Conservation (phyloP, 1,139 yeast species). For the Pneumocystis carinii region DNA sequence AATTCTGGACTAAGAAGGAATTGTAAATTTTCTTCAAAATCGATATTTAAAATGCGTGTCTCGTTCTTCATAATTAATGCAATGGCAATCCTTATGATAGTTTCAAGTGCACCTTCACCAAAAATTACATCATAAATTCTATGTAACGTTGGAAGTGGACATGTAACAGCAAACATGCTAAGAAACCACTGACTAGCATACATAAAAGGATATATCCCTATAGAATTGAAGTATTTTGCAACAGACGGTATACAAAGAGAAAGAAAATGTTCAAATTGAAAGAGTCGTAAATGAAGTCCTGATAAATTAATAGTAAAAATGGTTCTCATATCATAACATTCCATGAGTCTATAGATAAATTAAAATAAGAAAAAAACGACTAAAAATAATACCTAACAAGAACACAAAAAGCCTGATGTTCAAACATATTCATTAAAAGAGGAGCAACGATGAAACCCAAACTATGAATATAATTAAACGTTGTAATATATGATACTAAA, state of each 20-base stretch:
- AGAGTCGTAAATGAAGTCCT: slow-evolving; percentile 40
- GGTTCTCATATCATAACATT: slow-evolving; percentile 43
- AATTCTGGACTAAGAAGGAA: slow-evolving; percentile 43
- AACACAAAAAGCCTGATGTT: slow-evolving; percentile 38
- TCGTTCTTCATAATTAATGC: slow-evolving; percentile 41
- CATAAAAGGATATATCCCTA: slow-evolving; percentile 22
- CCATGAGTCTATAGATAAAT: slow-evolving; percentile 32
- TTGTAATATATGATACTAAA: not conserved
- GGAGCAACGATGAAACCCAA: slow-evolving; percentile 53
- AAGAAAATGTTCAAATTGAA: slow-evolving; percentile 38
- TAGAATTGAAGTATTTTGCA: slow-evolving; percentile 30
- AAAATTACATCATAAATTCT: slow-evolving; percentile 41
- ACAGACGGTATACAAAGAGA: slow-evolving; percentile 31
- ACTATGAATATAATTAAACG: not conserved
- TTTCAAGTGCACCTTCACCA: slow-evolving; percentile 52
- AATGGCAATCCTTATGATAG: slow-evolving; percentile 45
- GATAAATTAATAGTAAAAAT: slow-evolving; percentile 45
- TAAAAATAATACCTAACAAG: slow-evolving; percentile 27
- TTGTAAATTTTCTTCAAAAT: slow-evolving; percentile 47
- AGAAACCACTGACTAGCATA: slow-evolving; percentile 49
- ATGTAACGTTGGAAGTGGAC: slow-evolving; percentile 38
- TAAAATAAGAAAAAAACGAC: not conserved
- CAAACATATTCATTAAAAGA: slow-evolving; percentile 37
- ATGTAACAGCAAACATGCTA: slow-evolving; percentile 47
- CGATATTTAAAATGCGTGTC: slow-evolving; percentile 36